Percentiles rank a stretch among this genome's conserved stretches.
phyloP scores from a whole-genome alignment of 345 rosid genomes.

The Hibiscus mutabilis region DNA sequence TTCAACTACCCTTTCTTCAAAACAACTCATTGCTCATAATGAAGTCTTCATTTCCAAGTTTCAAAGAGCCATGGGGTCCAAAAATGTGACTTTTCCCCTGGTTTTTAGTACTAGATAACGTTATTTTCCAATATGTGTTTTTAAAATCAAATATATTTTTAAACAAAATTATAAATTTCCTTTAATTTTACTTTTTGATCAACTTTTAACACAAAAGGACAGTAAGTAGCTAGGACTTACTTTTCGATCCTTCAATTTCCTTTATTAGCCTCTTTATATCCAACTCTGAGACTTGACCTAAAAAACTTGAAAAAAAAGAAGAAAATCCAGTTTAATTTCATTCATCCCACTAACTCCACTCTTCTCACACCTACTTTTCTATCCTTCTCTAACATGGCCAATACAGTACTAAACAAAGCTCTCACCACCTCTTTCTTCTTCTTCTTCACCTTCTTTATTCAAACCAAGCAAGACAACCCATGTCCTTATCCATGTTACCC shows the following conservation, averaged over 20 bases:
- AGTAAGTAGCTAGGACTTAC: conserved; percentile 12
- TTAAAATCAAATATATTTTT: no score
- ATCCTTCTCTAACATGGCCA: conserved; percentile 28
- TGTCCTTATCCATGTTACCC: conserved; percentile 90
- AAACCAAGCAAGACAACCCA: conserved; percentile 39
- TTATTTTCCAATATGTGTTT: no score
- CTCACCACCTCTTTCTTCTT: conserved; percentile 21
- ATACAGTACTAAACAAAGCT: conserved; percentile 7
- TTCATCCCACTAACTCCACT: not conserved
- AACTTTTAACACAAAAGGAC: not conserved
- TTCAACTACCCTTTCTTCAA: not conserved
- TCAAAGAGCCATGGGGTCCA: conserved; percentile 2
- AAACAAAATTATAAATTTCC: no score
- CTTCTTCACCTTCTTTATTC: conserved; percentile 15
- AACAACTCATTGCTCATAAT: not conserved
- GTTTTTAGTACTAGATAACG: no score
- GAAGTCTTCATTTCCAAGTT: not conserved
- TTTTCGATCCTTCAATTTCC: conserved; percentile 15
- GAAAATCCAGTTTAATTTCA: not conserved
- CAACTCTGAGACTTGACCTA: not conserved
- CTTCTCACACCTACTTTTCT: not conserved
- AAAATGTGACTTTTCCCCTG: not conserved
- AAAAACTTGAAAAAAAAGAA: not conserved
- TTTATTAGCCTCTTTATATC: not conserved
- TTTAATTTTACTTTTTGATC: not conserved